phyloP scores from a whole-genome alignment of 495 filamentous ascomycete species.

The Achaetomiella virescens region DNA sequence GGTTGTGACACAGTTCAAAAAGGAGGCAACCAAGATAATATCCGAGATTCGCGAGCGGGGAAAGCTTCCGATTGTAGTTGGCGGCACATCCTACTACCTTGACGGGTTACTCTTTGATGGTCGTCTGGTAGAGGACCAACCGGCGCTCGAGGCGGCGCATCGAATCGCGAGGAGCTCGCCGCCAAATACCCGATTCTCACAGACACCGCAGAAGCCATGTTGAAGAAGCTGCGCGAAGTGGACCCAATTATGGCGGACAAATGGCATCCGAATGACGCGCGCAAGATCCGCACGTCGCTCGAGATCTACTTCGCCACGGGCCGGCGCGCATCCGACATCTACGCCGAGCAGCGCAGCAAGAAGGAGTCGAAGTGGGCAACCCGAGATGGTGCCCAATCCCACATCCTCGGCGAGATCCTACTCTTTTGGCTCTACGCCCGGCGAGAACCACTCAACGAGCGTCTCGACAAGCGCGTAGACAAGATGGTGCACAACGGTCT shows the following conservation, averaged over 20 bases:
- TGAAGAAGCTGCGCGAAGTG: constrained; percentile 65
- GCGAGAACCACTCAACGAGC: constrained; percentile 54
- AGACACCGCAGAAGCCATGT: constrained; percentile 59
- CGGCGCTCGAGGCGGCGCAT: constrained; percentile 20
- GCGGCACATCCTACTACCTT: constrained; percentile 92
- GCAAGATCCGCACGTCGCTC: constrained; percentile 85
- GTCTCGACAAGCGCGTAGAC: constrained; percentile 72
- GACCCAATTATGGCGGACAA: constrained; percentile 84
- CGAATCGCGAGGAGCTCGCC: constrained; percentile 30
- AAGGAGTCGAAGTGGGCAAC: constrained; percentile 25
- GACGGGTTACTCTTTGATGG: constrained; percentile 79
- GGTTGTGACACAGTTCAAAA: constrained; percentile 68
- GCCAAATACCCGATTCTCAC: constrained; percentile 65
- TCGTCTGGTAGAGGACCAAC: constrained; percentile 47
- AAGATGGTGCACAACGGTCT: constrained; percentile 76
- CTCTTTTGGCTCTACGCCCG: constrained; percentile 85
- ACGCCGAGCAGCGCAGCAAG: constrained; percentile 59
- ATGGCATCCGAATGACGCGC: constrained; percentile 89
- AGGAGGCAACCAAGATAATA: constrained; percentile 62
- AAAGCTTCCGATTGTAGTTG: constrained; percentile 82
- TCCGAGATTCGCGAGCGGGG: constrained; percentile 69
- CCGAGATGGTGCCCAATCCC: constrained; percentile 6
- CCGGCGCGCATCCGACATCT: constrained; percentile 76
- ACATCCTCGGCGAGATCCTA: constrained; percentile 56
- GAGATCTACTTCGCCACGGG: constrained; percentile 83